Evolutionary conservation across 139 green algal genomes (phyloP).

Genomic region (Nannochloris sp.): DNA sequence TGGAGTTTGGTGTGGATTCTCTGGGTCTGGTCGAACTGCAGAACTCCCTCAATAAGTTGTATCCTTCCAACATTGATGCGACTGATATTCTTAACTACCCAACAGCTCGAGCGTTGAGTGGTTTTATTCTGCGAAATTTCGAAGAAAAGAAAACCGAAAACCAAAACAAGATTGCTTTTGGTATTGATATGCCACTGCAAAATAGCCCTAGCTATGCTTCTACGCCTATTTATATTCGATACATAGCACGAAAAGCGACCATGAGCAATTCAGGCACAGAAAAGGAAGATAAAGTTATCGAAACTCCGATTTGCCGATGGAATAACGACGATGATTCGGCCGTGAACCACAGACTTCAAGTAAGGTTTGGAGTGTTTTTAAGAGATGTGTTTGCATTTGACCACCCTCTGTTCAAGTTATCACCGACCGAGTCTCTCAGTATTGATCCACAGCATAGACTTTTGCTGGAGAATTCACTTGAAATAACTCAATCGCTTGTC

Average conservation of each 20-base stretch:
- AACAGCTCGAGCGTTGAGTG: conserved; percentile 1
- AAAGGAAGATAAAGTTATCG: too few species aligned
- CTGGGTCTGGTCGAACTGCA: conserved; percentile 25
- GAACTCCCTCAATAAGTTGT: conserved; percentile 6
- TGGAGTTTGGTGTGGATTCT: conserved; percentile 29
- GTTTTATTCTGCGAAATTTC: too few species aligned
- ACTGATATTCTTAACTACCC: conserved; percentile 51
- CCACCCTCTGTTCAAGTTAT: conserved; percentile 43
- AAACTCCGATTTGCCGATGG: too few species aligned
- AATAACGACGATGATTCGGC: conserved; percentile 12
- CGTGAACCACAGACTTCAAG: neutral
- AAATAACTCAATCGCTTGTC: neutral
- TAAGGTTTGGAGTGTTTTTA: conserved; percentile 52
- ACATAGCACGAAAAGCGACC: neutral
- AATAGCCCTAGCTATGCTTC: neutral
- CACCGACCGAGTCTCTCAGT: conserved; percentile 18
- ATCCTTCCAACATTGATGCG: conserved; percentile 13
- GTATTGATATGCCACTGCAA: too few species aligned
- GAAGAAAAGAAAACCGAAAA: too few species aligned
- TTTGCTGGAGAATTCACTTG: conserved; percentile 46
- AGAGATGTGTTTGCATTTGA: conserved; percentile 53
- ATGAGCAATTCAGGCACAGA: neutral
- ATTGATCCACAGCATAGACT: conserved; percentile 72
- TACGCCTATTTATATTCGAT: neutral
- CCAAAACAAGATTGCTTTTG: too few species aligned